A percentile compares a stretch with the other conserved stretches of the same genome.
Conservation (phyloP, 208 protist species). For the Phytomonas sp. region DNA sequence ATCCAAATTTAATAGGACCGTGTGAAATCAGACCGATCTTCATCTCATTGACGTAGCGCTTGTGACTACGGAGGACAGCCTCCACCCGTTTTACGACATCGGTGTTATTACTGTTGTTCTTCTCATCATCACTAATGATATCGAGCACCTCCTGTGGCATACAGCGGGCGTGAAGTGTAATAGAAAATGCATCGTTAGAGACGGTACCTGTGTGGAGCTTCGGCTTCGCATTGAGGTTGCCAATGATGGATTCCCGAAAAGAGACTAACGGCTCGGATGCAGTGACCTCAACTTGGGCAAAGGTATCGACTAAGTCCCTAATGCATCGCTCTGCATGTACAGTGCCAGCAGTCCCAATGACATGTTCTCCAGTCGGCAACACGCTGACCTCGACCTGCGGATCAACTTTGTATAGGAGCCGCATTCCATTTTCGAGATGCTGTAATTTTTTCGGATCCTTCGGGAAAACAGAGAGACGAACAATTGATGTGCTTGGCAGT, state of each 20-base stretch:
- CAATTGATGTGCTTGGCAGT: conserved; percentile 91
- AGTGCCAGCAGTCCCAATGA: conserved; percentile 94
- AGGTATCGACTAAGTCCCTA: conserved; percentile 89
- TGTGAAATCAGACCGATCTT: conserved; percentile 45
- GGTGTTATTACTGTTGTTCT: conserved; percentile 53
- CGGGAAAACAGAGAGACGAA: conserved; percentile 94
- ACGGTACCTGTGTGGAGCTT: conserved; percentile 54
- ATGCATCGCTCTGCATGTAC: conserved; percentile 96
- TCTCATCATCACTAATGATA: conserved; percentile 59
- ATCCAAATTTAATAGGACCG: conserved; percentile 58
- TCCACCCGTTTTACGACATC: conserved; percentile 32
- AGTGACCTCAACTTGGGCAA: conserved; percentile 75
- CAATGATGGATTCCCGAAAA: conserved; percentile 78
- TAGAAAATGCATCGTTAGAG: conserved; percentile 56
- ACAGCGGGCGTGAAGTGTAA: conserved; percentile 63
- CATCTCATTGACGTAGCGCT: conserved; percentile 45
- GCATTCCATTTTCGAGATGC: conserved; percentile 75
- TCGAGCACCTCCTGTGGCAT: conserved; percentile 68
- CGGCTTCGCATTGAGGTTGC: conserved; percentile 50
- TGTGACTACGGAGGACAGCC: conserved; percentile 31
- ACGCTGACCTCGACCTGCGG: conserved; percentile 91
- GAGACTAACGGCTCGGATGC: conserved; percentile 84
- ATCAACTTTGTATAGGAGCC: conserved; percentile 94
- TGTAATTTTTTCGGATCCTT: conserved; percentile 69
- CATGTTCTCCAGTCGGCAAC: conserved; percentile 93